Evolutionary conservation across 2,329 filamentous ascomycete genomes (phyloP), one percentile per base, ranked within the genome.

Genomic region (Zymoseptoria brevis): DNA sequence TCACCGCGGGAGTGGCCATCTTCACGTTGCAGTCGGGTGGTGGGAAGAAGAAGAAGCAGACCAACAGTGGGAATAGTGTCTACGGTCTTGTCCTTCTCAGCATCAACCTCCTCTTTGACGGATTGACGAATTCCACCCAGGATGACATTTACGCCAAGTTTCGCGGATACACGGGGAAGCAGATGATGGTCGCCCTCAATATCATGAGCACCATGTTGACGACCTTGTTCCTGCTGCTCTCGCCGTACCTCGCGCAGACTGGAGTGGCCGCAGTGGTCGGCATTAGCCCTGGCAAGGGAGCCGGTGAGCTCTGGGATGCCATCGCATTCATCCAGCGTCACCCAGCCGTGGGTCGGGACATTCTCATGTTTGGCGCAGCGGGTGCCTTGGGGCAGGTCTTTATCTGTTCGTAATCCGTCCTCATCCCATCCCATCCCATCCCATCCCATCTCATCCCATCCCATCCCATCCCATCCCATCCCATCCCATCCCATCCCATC

Each of bases 121-220:
- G 94, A 64, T 81, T 99, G 57, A 97, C 93, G 60, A 99, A 99
- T 75, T 91, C 88, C 57, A 96, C 93, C 2, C 94, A 99, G 79
- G 94, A 99, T 75, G 87, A 96, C 75, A 90, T 99, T 74, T 96
- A 97, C 74, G 75, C 77, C 24, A 72, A 75, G 1, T 96, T 91
- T 76, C 85, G 84, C 64, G 86, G 87, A 13, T 96, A 94, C 73
- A 84, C 85, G 2, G 94, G 94, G 8, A 91, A 93, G 60, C 94
- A 99, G 81, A 99, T 99, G 94, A 99, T 99, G 94, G 95, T 92
- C 73, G 92, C 93, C 48, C 90, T 96, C 75, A 99, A 97, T 73
- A 79, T 96, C 58, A 88, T 97, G 75, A 87, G 84, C 67, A 93
- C 91, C 3, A 71, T 85, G 53, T 79, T 97, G 58, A 97, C 92